Evolutionary conservation across 306 rosid species (phyloP).

Genomic region (Castanopsis chinensis): DNA sequence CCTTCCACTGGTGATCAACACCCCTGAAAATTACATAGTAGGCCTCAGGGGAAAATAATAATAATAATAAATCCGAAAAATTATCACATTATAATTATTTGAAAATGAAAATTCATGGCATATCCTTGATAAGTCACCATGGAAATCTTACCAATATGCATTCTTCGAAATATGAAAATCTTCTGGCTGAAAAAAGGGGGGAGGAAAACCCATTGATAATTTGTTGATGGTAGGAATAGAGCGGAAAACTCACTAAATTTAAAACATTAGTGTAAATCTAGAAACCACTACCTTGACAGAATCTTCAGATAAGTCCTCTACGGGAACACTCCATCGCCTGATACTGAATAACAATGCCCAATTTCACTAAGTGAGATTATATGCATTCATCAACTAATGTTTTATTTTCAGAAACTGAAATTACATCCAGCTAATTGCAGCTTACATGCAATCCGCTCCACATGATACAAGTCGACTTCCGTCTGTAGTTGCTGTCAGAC

Average conservation of each 20-base stretch:
- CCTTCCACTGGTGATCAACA: slow-evolving; percentile 90
- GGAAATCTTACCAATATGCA: slow-evolving; percentile 71
- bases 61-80: neutral
- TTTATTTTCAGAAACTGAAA: neutral
- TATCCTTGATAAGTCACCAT: slow-evolving; percentile 8
- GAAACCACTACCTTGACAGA: slow-evolving; percentile 48
- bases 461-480: slow-evolving; percentile 82
- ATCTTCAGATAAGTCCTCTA: slow-evolving; percentile 31
- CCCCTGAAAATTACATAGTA: slow-evolving; percentile 50
- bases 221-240: slow-evolving; percentile 8
- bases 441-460: slow-evolving; percentile 91
- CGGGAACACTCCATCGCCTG: slow-evolving; percentile 82
- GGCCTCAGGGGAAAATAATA: neutral
- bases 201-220: neutral
- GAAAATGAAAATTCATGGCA: slow-evolving; percentile 5
- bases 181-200: slow-evolving; percentile 48
- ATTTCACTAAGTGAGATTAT: neutral
- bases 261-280: neutral
- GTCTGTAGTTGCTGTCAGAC: slow-evolving; percentile 74
- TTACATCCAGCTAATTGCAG: slow-evolving; percentile 7
- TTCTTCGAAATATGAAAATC: slow-evolving; percentile 71
- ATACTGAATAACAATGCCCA: slow-evolving; percentile 46
- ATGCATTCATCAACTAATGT: neutral
- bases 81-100: neutral
- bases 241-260: neutral